Evolutionary conservation across 2,329 filamentous ascomycete genomes (phyloP), one percentile per base, ranked within the genome.

Genomic region (Trichoderma koningii): DNA sequence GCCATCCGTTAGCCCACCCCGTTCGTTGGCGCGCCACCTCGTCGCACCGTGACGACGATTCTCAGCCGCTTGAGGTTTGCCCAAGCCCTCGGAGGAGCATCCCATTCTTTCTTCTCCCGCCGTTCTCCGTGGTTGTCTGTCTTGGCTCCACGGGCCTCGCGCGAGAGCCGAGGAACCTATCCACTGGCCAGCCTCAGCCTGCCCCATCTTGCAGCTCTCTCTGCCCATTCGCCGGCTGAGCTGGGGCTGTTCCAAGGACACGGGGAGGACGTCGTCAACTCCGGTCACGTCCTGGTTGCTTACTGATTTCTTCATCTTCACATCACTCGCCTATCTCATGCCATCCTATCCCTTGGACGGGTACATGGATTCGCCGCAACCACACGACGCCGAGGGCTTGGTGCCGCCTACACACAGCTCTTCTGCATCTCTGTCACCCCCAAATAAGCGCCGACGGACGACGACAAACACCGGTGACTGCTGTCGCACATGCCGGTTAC

Each of bases 401-500:
- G 62, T 52, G 55, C 62, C 65, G 41, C 52, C 62, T n/a, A 45
- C 63, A 45, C 51, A 67, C 60, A 51, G 69, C 53, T 62, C 70
- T 23, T 64, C 66, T 6, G 63, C 67, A 34, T 69, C 69, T 14
- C 41, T 63, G 45, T 69, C 69, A 15, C 68, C 72, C 30, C 67
- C 71, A 30, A 66, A 68, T n/a, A 77, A 77, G 64, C 73, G 75
- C 26, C 73, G 75, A 55, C 73, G 75, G 17, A 72, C 71, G 2
- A 71, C 73, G 19, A 65, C 72, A 23, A 62, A 68, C 42, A 41
- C 70, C 42, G 65, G 69, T 50, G 73, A 76, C 45, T 76, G 76
- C 65, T 78, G 76, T 69, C 76, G 74, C 64, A 78, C 76, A 23
- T 78, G 76, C 67, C 71, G 76, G 19, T 66, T 78, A 48, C 73